phyloP scores from a whole-genome alignment of 345 rosid genomes.

The Mallotus nudiflorus region DNA sequence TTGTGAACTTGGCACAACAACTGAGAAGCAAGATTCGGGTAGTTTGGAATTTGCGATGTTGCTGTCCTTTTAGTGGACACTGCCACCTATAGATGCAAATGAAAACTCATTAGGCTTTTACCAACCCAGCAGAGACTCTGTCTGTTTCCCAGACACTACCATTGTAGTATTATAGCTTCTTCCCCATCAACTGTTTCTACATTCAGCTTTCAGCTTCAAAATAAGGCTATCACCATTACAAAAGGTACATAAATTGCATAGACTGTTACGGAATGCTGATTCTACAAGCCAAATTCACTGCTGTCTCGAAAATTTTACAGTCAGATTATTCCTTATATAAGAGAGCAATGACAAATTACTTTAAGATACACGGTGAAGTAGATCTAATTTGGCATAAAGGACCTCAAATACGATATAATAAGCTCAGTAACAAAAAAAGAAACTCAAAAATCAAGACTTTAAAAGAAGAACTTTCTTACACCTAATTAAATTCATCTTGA shows the following conservation, averaged over 20 bases:
- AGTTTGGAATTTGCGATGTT: slow-evolving; percentile 88
- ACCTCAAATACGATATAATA: not conserved
- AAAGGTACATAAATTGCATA: not conserved
- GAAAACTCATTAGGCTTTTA: not conserved
- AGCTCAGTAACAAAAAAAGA: not conserved
- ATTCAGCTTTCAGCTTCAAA: slow-evolving; percentile 5
- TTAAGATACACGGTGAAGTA: no score
- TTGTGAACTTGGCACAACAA: slow-evolving; percentile 96
- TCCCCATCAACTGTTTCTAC: not conserved
- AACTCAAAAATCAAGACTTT: not conserved
- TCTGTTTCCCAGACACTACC: not conserved
- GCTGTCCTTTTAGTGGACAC: slow-evolving; percentile 88
- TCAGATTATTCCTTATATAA: no score
- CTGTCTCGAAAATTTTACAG: not conserved
- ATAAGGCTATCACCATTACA: not conserved
- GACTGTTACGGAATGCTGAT: not conserved
- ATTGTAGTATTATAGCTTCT: not conserved
- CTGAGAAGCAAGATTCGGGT: slow-evolving; percentile 95
- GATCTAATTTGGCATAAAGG: not conserved
- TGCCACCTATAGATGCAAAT: slow-evolving; percentile 55
- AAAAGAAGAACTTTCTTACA: not conserved
- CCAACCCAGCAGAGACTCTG: not conserved
- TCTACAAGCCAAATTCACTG: not conserved
- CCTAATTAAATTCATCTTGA: not conserved
- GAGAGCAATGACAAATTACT: not conserved